phyloP scores from a whole-genome alignment of 352 stramenopile species.

The Pythium rishiriense region DNA sequence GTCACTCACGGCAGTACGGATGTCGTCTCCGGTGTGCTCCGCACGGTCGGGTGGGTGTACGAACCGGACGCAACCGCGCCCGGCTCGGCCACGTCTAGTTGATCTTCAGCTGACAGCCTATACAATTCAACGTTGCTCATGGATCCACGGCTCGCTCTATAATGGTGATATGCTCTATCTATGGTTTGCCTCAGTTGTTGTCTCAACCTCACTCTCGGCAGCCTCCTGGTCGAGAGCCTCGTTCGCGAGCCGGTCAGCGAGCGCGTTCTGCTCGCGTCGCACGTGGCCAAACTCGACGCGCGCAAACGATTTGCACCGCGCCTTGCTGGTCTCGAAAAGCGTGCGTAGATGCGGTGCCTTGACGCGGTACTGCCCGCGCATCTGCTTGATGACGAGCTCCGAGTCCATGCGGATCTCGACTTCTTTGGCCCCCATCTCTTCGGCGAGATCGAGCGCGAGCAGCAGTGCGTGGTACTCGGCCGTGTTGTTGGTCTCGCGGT shows the following conservation, averaged over 20 bases:
- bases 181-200: background rate
- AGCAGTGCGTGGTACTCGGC: constrained; percentile 70
- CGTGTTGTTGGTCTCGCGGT: constrained; percentile 70
- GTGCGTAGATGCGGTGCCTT: constrained; percentile 54
- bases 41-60: constrained; percentile 52
- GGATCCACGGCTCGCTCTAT: too few species aligned
- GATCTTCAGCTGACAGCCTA: too few species aligned
- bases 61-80: background rate
- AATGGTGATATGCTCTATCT: background rate
- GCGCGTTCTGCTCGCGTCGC: constrained; percentile 46
- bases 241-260: constrained; percentile 66
- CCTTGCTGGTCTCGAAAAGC: constrained; percentile 45
- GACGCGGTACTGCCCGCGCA: constrained; percentile 70
- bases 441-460: constrained; percentile 57
- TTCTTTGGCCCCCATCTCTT: constrained; percentile 32
- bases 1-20: constrained; percentile 22
- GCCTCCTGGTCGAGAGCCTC: constrained; percentile 54
- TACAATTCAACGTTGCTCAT: too few species aligned
- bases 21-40: constrained; percentile 39
- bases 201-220: background rate
- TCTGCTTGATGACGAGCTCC: constrained; percentile 77
- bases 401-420: constrained; percentile 78
- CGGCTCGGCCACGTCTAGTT: background rate
- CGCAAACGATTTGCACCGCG: constrained; percentile 33
- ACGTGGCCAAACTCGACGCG: constrained; percentile 55